Conservation (phyloP, 495 filamentous ascomycete genomes). For the Penicillium paxilli region DNA sequence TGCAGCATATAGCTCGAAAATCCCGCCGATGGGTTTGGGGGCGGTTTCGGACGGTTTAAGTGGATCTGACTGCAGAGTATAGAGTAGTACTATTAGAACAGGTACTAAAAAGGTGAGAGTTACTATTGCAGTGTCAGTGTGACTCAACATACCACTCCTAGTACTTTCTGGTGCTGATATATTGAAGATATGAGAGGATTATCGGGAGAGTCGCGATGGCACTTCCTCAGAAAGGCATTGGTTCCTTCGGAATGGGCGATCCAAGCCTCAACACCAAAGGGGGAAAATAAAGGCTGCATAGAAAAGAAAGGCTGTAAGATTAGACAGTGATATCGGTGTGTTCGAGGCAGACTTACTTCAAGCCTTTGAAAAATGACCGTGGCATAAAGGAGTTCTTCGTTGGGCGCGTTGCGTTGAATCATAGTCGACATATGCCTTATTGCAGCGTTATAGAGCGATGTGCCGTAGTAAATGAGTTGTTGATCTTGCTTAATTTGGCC, state of each 20-base stretch:
- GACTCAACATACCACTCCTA: background rate
- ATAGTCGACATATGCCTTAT: background rate
- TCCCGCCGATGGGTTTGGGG: background rate
- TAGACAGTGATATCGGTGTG: background rate
- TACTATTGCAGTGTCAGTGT: no score
- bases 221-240: background rate
- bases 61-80: background rate
- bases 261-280: background rate
- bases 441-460: background rate
- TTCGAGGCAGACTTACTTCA: background rate
- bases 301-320: background rate
- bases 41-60: background rate
- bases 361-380: background rate
- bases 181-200: background rate
- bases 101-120: no score
- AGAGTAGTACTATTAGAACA: background rate
- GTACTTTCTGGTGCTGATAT: background rate
- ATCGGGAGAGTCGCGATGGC: background rate
- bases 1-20: background rate
- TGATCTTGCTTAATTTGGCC: background rate
- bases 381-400: background rate
- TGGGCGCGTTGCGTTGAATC: background rate
- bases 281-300: constrained; percentile 1
- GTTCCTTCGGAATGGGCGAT: background rate
- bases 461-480: background rate